phyloP scores from a whole-genome alignment of 1,139 yeast genomes.

The Scheffersomyces illinoinensis region DNA sequence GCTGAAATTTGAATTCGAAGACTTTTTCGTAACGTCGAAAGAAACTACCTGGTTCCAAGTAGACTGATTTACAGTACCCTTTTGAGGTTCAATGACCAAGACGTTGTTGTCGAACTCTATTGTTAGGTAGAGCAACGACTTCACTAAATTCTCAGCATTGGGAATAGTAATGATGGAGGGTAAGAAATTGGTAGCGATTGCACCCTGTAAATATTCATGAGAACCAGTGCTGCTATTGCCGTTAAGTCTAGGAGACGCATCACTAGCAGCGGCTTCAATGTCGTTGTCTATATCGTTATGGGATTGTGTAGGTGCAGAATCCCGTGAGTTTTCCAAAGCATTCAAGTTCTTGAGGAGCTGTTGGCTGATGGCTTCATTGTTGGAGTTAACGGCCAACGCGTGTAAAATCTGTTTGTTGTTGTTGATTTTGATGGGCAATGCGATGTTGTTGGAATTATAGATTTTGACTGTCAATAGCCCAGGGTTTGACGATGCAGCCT shows the following conservation, averaged over 20 bases:
- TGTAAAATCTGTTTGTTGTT: constrained; percentile 53
- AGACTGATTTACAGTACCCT: constrained; percentile 58
- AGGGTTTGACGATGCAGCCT: constrained; percentile 37
- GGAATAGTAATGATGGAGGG: constrained; percentile 73
- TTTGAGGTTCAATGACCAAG: constrained; percentile 76
- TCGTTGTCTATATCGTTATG: constrained; percentile 10
- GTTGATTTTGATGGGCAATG: constrained; percentile 60
- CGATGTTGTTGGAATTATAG: constrained; percentile 59
- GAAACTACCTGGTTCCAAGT: constrained; percentile 86
- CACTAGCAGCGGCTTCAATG: constrained; percentile 2
- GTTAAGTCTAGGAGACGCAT: constrained; percentile 9
- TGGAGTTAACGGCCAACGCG: constrained; percentile 52
- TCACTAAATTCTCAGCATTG: constrained; percentile 44
- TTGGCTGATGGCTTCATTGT: constrained; percentile 38
- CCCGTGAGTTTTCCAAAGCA: constrained; percentile 16
- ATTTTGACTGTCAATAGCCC: constrained; percentile 73
- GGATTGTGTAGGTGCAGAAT: background rate
- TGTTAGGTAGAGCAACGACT: constrained; percentile 65
- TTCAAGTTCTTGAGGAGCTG: constrained; percentile 35
- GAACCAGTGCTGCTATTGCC: background rate
- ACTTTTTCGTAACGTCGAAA: constrained; percentile 78
- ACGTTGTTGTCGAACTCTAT: constrained; percentile 82
- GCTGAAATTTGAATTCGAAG: constrained; percentile 4
- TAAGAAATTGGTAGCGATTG: constrained; percentile 46
- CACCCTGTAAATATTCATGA: constrained; percentile 28